Evolutionary conservation across 441 rosid genomes (phyloP), one percentile per base, ranked within the genome.

Genomic region (Pelargonium australe): DNA sequence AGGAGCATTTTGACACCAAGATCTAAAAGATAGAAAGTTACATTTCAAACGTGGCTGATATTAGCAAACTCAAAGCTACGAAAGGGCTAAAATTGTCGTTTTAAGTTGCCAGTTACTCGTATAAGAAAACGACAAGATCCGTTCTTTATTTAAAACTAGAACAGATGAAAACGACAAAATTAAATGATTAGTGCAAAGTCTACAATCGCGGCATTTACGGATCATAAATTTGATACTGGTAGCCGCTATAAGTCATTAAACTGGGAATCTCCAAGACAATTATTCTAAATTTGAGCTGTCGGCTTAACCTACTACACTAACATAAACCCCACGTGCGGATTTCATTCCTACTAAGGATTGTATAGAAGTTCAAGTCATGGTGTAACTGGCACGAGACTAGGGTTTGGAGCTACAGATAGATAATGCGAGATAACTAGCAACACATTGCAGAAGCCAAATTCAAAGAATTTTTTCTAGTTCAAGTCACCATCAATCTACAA

Each of bases 41-140:
- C 16, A 55, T 16, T 53, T 53, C 16, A 53, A 53, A 3, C 1
- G 9, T 17, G 60, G 1, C 60, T 0, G 60, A 19, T 14, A 14
- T 53, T 53, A 53, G 20, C 60, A 14, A n/a, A 13, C 14, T 5
- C 60, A 53, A n/a, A 53, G 60, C 19, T 55, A 9, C 61, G 19
- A 16, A 55, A 16, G 23, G 8, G 25, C 17, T 55, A 55, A 55
- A 55, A 17, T 55, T 55, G 61, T 17, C 61, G 23, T 7, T 57
- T 19, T 11, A 9, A 19, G 62, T 57, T 16, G 28, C 28, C 11
- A 13, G 17, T 57, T 10, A 8, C 10, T 19, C 5, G 19, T 55
- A 55, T 4, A 19, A 8, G 28, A 57, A 57, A 57, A 57, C 62
- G 62, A 57, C 62, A 57, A 57, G 62, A 57, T 19, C 62, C 12